Conservation (phyloP, 768 basidiomycete species). For the Amanita polypyramis region DNA sequence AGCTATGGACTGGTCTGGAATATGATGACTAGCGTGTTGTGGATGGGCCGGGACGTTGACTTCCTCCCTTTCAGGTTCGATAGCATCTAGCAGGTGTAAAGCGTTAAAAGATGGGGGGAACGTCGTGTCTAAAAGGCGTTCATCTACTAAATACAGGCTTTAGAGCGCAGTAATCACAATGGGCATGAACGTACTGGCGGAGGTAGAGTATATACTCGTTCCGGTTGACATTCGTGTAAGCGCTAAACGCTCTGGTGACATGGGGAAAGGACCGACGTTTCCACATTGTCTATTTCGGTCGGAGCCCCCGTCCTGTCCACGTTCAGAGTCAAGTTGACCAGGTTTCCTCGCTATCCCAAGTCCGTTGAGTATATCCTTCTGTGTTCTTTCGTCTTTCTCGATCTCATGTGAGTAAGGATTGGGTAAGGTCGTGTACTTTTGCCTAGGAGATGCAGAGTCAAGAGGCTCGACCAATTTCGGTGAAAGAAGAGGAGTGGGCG, state of each 20-base stretch:
- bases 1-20: not conserved
- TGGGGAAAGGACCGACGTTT: not conserved
- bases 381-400: not conserved
- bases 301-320: not conserved
- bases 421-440: not conserved
- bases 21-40: not conserved
- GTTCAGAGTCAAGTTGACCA: not conserved
- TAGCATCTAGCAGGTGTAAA: not conserved
- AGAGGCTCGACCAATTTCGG: not conserved
- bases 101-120: slow-evolving; percentile 5
- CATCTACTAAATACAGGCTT: slow-evolving; percentile 13
- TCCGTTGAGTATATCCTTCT: not conserved
- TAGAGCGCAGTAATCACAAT: not conserved
- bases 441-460: not conserved
- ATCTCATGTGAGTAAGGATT: not conserved
- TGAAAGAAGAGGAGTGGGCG: not conserved
- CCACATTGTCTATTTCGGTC: slow-evolving; percentile 8
- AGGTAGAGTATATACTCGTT: slow-evolving; percentile 12
- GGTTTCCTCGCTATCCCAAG: not conserved
- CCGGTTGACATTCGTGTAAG: slow-evolving; percentile 7
- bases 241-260: not conserved
- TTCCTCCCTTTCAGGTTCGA: not conserved
- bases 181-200: slow-evolving; percentile 9
- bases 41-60: not conserved
- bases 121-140: slow-evolving; percentile 17